Evolutionary conservation across 1,284 basidiomycete genomes (phyloP).

Genomic region (Boletellus sp.): DNA sequence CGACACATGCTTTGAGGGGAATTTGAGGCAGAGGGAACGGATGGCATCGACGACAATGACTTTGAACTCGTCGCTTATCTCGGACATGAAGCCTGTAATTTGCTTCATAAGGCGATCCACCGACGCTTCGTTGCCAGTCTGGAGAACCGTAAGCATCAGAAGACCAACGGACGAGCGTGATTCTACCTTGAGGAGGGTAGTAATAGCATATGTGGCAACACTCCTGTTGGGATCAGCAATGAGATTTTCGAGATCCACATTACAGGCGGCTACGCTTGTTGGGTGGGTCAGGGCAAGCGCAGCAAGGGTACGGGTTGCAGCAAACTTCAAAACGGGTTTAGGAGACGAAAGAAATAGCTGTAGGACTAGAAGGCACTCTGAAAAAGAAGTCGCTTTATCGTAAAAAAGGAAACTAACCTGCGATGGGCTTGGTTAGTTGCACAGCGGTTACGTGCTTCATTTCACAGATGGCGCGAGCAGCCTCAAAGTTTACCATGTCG

Average conservation of each 20-base stretch:
- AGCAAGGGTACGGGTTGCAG: conserved; percentile 93
- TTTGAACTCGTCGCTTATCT: conserved; percentile 99
- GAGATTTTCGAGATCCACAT: conserved; percentile 95
- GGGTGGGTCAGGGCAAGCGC: conserved; percentile 84
- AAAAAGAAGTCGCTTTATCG: conserved; percentile 1
- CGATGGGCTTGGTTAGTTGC: conserved; percentile 85
- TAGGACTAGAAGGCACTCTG: conserved; percentile 52
- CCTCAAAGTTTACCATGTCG: conserved; percentile 99
- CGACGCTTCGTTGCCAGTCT: conserved; percentile 97
- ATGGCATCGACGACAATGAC: conserved; percentile 99
- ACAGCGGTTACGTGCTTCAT: conserved; percentile 79
- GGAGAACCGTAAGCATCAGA: conserved; percentile 11
- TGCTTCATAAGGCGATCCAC: conserved; percentile 99
- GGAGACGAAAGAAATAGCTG: conserved; percentile 93
- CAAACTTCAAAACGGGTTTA: conserved; percentile 93
- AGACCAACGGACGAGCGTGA: neutral
- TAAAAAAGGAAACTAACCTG: conserved; percentile 54
- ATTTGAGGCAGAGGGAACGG: conserved; percentile 96
- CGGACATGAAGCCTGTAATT: conserved; percentile 98
- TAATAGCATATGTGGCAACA: conserved; percentile 98
- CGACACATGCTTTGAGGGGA: conserved; percentile 92
- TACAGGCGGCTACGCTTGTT: conserved; percentile 86
- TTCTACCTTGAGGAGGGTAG: conserved; percentile 88
- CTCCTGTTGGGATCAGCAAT: conserved; percentile 96
- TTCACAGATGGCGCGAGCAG: conserved; percentile 95